Evolutionary conservation across 768 basidiomycete species (phyloP).

Genomic region (Brasilioporus rufonigricans): DNA sequence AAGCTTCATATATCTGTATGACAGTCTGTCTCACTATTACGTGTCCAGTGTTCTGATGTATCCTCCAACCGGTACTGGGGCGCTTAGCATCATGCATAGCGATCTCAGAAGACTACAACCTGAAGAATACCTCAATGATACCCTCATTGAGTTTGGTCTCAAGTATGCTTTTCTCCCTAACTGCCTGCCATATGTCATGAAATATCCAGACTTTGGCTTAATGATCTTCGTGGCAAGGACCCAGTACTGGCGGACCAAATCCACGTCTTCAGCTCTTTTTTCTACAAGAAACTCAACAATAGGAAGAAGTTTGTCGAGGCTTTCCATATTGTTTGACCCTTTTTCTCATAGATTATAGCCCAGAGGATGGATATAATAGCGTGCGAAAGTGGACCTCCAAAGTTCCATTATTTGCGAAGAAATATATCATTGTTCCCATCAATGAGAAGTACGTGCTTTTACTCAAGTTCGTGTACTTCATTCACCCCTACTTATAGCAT

Average conservation of each 20-base stretch:
- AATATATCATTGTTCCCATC: conserved; percentile 92
- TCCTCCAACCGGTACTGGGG: conserved; percentile 66
- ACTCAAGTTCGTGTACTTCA: neutral
- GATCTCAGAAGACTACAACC: conserved; percentile 74
- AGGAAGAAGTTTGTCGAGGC: conserved; percentile 47
- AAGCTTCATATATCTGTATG: conserved; percentile 17
- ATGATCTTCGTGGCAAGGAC: conserved; percentile 49
- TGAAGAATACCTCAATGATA: conserved; percentile 92
- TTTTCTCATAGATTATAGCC: conserved; percentile 31
- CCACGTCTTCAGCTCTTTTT: conserved; percentile 96
- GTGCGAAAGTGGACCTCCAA: conserved; percentile 95
- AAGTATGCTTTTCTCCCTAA: conserved; percentile 54
- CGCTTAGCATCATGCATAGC: conserved; percentile 77
- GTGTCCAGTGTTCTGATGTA: conserved; percentile 67
- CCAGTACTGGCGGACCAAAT: conserved; percentile 69
- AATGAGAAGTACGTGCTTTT: conserved; percentile 77
- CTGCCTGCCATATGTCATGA: conserved; percentile 1
- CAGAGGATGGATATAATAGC: conserved; percentile 70
- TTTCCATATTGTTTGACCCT: neutral
- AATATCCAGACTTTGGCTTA: conserved; percentile 62
- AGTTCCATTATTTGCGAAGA: conserved; percentile 85
- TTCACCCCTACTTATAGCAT: conserved; percentile 46
- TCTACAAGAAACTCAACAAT: conserved; percentile 87
- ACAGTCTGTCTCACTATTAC: conserved; percentile 3
- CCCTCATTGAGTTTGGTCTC: conserved; percentile 92